A percentile compares a stretch with the other conserved stretches of the same genome.
Conservation (phyloP, 345 rosid species). For the Brassica nigra region DNA sequence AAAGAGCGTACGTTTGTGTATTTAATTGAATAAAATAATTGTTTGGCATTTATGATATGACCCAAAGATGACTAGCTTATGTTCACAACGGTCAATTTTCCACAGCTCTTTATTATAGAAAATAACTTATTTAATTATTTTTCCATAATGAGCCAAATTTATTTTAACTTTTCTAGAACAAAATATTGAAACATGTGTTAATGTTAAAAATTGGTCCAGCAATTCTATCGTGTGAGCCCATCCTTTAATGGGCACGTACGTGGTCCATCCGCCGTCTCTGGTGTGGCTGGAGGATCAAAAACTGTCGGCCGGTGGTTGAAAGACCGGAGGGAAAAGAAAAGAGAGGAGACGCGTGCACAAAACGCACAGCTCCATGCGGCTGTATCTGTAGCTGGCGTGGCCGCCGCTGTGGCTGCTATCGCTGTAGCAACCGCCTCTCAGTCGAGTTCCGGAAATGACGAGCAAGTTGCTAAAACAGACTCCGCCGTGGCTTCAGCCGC, state of each 20-base stretch:
- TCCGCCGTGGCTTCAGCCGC: conserved; percentile 85
- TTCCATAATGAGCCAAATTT: background rate
- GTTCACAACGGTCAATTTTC: conserved; percentile 18
- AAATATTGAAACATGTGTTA: background rate
- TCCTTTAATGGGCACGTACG: conserved; percentile 28
- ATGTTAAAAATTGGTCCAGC: conserved; percentile 44
- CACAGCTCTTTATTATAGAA: conserved; percentile 4
- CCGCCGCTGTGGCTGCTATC: conserved; percentile 78
- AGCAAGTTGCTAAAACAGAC: conserved; percentile 68
- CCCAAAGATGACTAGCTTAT: conserved; percentile 21
- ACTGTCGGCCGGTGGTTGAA: conserved; percentile 85
- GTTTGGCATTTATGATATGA: conserved; percentile 22
- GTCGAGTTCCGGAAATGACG: conserved; percentile 64
- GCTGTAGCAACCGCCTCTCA: conserved; percentile 75
- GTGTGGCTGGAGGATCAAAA: conserved; percentile 55
- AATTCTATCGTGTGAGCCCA: conserved; percentile 60
- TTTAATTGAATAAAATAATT: too few species aligned
- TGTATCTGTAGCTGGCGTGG: conserved; percentile 75
- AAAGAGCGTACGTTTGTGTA: too few species aligned
- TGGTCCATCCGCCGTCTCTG: conserved; percentile 30
- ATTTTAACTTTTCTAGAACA: background rate
- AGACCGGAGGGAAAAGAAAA: conserved; percentile 80
- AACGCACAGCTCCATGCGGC: conserved; percentile 90
- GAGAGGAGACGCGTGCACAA: conserved; percentile 72
- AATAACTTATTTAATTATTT: background rate